These are phyloP conservation scores for Raphanus hybrid DNA, from an alignment of 441 rosid species.

Conservation along the genomic window DNA sequence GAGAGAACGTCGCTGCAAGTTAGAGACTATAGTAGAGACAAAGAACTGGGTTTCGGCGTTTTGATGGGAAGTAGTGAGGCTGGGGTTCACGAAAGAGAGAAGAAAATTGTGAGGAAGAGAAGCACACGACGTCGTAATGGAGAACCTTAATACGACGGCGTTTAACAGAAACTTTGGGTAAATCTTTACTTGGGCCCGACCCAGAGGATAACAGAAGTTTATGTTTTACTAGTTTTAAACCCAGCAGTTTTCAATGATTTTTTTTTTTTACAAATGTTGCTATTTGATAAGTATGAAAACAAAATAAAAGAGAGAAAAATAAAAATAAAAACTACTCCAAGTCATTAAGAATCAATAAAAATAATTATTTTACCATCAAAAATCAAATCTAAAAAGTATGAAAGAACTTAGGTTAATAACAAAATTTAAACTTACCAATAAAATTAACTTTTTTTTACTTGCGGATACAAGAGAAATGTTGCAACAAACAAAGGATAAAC, in stretches of 20 bases:
- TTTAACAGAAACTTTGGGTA: not conserved
- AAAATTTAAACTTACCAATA: not conserved
- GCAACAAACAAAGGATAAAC: not conserved
- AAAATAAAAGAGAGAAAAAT: too few species aligned
- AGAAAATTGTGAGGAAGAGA: not conserved
- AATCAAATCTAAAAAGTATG: not conserved
- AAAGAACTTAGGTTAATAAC: not conserved
- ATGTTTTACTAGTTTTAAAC: too few species aligned
- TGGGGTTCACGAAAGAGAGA: slow-evolving; percentile 27
- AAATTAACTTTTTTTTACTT: not conserved
- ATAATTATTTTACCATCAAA: not conserved
- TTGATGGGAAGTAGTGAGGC: slow-evolving; percentile 22
- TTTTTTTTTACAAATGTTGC: too few species aligned
- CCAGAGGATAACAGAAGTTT: not conserved
- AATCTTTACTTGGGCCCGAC: not conserved
- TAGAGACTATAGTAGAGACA: slow-evolving; percentile 2
- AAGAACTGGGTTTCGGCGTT: slow-evolving; percentile 22
- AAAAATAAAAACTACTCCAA: too few species aligned
- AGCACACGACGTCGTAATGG: slow-evolving; percentile 21
- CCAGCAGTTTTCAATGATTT: not conserved
- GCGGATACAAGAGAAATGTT: not conserved
- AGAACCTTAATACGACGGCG: not conserved
- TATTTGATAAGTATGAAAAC: too few species aligned
- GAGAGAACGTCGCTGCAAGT: slow-evolving; percentile 20
- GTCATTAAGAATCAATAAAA: not conserved